Base-by-base conservation (phyloP, 495 filamentous ascomycete genomes). In the Podospora australis region DNA sequence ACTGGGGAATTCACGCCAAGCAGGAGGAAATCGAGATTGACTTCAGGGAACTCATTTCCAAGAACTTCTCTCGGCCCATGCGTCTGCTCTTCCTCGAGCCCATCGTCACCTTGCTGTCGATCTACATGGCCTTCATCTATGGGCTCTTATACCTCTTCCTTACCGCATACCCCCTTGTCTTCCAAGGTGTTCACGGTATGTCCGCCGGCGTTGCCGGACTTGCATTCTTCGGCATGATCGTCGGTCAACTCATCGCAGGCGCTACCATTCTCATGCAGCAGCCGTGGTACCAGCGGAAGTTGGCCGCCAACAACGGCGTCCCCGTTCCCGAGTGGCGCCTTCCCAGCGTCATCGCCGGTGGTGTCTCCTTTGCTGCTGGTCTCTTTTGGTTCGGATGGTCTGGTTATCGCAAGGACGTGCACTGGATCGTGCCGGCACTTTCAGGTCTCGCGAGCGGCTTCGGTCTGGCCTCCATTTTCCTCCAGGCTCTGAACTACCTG, bases 1-100 rank as follows among this genome's bases (percentile, higher is more conserved):
- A 94, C 69, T 94, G 89, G 88, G 90, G 87, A 38, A 94, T 96
- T 53, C 88, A 95, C 68, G 87, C 89, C 39, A 94, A 90, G 60
- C 87, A 95, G 63, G 90, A 95, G 60, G 88, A 95, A 69, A 89
- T 94, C 52, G 88, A 94, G 63, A 75, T 96, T 45, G 84, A 92
- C 66, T 73, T 94, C 53, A 64, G 72, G 23, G 86, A 94, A 66
- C 72, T 95, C 10, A 32, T 95, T 32, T 78, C 73, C 51, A 91
- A 91, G 76, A 94, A 95, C 65, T 90, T 92, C 64, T 78, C 71
- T 50, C 80, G 90, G 28, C 90, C 89, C 0, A 66, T 95, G 55
- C 76, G 84, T 44, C 80, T 95, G 46, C 77, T 95, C 8, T 75
- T 92, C 56, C 76, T 73, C 32, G 90, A 95, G 62, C 90, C 87